Evolutionary conservation across 176 grass and related monocot genomes (phyloP).

Genomic region (Zoysia pacifica): DNA sequence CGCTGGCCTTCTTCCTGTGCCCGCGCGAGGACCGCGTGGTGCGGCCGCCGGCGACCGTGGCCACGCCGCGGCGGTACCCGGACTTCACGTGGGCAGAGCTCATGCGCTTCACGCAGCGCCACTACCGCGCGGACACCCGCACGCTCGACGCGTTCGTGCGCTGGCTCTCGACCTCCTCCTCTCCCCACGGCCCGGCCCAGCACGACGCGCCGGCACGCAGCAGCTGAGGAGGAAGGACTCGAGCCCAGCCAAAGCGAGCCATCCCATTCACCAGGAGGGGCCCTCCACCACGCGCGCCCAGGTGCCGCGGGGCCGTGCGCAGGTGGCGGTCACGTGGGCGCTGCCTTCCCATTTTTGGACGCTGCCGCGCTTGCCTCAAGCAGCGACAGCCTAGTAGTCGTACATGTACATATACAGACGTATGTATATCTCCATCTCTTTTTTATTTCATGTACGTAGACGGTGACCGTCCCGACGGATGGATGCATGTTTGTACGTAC

Average conservation of each 20-base stretch:
- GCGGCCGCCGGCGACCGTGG: slow-evolving; percentile 50
- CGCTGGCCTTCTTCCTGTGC: slow-evolving; percentile 92
- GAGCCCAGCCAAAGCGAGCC: background rate
- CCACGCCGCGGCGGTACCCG: slow-evolving; percentile 55
- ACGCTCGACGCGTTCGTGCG: slow-evolving; percentile 71
- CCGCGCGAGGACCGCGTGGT: slow-evolving; percentile 81
- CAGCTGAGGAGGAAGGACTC: too few relatives aligned
- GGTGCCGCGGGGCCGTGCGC: background rate
- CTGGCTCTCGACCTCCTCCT: slow-evolving; percentile 35
- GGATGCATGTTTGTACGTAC: background rate
- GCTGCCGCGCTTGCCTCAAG: background rate
- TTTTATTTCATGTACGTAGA: background rate
- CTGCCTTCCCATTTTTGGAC: slow-evolving; percentile 59
- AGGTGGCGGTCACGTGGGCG: slow-evolving; percentile 37
- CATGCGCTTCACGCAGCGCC: slow-evolving; percentile 81
- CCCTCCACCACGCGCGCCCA: slow-evolving; percentile 10
- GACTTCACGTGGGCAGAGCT: slow-evolving; percentile 94
- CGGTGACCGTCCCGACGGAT: too few relatives aligned
- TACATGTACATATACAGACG: slow-evolving; percentile 29
- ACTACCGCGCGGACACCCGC: slow-evolving; percentile 78
- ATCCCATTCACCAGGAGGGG: too few relatives aligned
- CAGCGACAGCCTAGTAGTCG: background rate
- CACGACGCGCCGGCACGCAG: too few relatives aligned
- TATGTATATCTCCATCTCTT: background rate
- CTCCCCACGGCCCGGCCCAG: slow-evolving; percentile 1